Base-by-base conservation (phyloP, 441 rosid species). In the Macaranga tanarius region DNA sequence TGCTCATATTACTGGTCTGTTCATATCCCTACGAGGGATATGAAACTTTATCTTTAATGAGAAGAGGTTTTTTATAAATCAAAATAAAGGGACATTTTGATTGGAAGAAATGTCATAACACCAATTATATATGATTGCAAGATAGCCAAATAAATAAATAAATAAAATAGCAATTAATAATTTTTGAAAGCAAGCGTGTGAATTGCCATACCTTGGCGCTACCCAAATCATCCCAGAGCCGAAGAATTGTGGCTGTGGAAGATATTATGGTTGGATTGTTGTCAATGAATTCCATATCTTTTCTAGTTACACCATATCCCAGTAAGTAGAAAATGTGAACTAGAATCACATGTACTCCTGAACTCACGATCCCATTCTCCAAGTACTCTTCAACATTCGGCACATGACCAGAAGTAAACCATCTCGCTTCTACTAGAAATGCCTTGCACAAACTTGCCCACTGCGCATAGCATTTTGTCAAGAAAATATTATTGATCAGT, bases 201-300 rank as follows among this genome's bases (percentile, higher is more conserved):
- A 31, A 31, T 31, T 31, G 38, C 38, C 38, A 17, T 77, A 82
- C 91, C 89, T 84, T 65, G 71, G 87, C 86, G 66, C 83, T 82
- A 66, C 90, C 90, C 26, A 86, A 71, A 68, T 91, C 93, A 77
- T 89, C 91, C 86, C 89, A 89, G 1, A 89, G 86, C n/a, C 90
- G 90, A 34, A 90, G 90, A 68, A 87, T 82, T 22, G 81, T 68
- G 45, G 88, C 88, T 0, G 82, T 61, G 63, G 86, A 76, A 2
- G 87, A 77, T 47, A 84, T 58, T 22, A 80, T 59, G 61, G 59
- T 26, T 6, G 83, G 88, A 48, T 59, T 62, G 26, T 56, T 72
- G 56, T 80, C 81, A 4, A 82, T 70, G 4, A 76, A 48, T 5
- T 85, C 70, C 16, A 82, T 73, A 45, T 42, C 82, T 47, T 82